phyloP scores from a whole-genome alignment of 2,329 filamentous ascomycete genomes.

The Rhynchosporium secalis region DNA sequence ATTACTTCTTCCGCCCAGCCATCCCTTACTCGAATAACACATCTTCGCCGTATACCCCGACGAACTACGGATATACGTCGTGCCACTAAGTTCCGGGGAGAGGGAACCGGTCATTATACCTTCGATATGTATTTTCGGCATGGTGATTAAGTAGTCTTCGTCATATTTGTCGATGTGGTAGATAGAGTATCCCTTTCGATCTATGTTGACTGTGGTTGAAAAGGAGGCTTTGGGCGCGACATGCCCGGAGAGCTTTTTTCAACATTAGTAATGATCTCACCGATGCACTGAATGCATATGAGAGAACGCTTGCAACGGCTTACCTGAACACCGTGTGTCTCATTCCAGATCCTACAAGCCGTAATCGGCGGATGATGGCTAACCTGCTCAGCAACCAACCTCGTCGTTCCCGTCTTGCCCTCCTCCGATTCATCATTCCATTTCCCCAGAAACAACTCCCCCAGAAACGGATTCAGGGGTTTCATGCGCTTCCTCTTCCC shows the following conservation, averaged over 20 bases:
- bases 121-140: slow-evolving; percentile 89
- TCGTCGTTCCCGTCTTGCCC: slow-evolving; percentile 62
- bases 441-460: slow-evolving; percentile 86
- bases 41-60: slow-evolving; percentile 85
- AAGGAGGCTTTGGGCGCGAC: slow-evolving; percentile 96
- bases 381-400: slow-evolving; percentile 91
- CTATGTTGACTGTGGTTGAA: slow-evolving; percentile 88
- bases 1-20: slow-evolving; percentile 95
- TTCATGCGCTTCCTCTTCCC: slow-evolving; percentile 90
- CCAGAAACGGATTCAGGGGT: slow-evolving; percentile 91
- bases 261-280: slow-evolving; percentile 13
- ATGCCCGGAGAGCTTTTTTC: slow-evolving; percentile 67
- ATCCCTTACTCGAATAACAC: slow-evolving; percentile 89
- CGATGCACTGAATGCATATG: not conserved
- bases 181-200: slow-evolving; percentile 87
- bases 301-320: not conserved
- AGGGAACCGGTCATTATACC: slow-evolving; percentile 82
- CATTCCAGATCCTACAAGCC: slow-evolving; percentile 88
- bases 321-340: slow-evolving; percentile 68
- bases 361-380: slow-evolving; percentile 90
- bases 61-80: slow-evolving; percentile 80
- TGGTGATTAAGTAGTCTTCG: slow-evolving; percentile 79
- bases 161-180: slow-evolving; percentile 65
- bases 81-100: slow-evolving; percentile 85
- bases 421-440: slow-evolving; percentile 71